Base-by-base conservation (phyloP, 2,329 filamentous ascomycete species). In the Acrodontium crateriforme region DNA sequence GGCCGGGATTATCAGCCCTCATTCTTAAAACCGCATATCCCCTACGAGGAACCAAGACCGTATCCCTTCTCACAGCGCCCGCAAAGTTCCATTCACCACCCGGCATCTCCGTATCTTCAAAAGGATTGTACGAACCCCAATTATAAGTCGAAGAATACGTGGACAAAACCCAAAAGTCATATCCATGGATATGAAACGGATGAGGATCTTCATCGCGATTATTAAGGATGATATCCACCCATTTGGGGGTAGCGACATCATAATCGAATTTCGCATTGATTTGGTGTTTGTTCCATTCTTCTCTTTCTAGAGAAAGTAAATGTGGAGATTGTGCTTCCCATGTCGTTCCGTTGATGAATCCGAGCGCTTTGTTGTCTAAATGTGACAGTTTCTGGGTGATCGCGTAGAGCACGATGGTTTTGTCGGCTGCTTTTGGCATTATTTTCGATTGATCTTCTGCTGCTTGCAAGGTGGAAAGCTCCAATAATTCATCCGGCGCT, bases 171-270 rank as follows among this genome's bases (percentile, higher is more conserved):
- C 43, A 46, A 31, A 50, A 49, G 18, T 40, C 35, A 25, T 50
- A 30, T 23, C 52, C 42, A 24, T 53, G 38, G 22, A 67, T 33
- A 38, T 67, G 63, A 32, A 66, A 66, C 0, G 63, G 63, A 38
- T 67, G 63, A 0, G 52, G 46, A 5, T 58, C 58, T 21, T 65
- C 62, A 31, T 67, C 63, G 10, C 65, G 46, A 30, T 67, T 67
- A 36, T 67, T 67, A 25, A 66, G 45, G 3, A 64, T 49, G 1
- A 66, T 37, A 35, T 65, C 62, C 1, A 65, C 46, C 61, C 63
- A 67, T 12, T 32, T 12, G 17, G 42, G 38, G 9, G 21, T 22
- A 12, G 19, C 13, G 13, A 29, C 13, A 9, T 34, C 30, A 27
- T 35, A 16, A 36, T 34, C 5, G 41, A 52, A n/a, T 43, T 50